Base-by-base conservation (phyloP, 192 early-diverging fungal genomes). In the Phycomyces nitens region DNA sequence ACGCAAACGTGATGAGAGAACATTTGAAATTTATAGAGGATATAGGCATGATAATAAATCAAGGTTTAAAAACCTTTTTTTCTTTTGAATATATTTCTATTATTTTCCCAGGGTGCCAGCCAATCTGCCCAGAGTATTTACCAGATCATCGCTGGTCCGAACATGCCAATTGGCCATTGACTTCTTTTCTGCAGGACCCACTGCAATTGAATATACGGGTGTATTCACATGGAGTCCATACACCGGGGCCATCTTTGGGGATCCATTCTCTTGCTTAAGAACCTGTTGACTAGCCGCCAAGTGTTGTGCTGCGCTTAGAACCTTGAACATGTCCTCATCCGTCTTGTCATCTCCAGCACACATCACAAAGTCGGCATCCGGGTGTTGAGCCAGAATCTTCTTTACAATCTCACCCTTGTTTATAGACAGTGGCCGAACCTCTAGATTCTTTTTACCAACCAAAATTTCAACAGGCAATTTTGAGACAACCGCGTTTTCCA, bases 331-430 rank as follows among this genome's bases (percentile, higher is more conserved):
- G 65, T 93, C 92, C 62, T 94, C 92, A 64, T 95, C 94, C 5
- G 94, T 94, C 68, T 88, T 85, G 76, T 94, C 92, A 67, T 95
- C 92, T 21, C 94, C 94, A 40, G 84, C 88, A 69, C 94, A 94
- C 23, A 91, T 73, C 2, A 92, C 82, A 78, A 95, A 94, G 44
- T 90, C 89, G 59, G 77, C 81, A 14, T 80, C 79, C 23, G 82
- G 79, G 16, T 80, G 60, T 24, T 68, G 64, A 1, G 68, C 40
- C 20, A 89, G 58, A 50, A 94, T 66, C 15, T 85, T 80, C 29
- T 90, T 89, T 60, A 93, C 92, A 66, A 95, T 92, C 68, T 92
- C 90, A 40, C 93, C 93, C 80, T 94, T 95, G 80, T 94, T 95
- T 62, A 95, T 83, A 7, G 83, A 77, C 16, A 85, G 81, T 15